Conservation (phyloP, 345 rosid species). For the Moringa oleifera region DNA sequence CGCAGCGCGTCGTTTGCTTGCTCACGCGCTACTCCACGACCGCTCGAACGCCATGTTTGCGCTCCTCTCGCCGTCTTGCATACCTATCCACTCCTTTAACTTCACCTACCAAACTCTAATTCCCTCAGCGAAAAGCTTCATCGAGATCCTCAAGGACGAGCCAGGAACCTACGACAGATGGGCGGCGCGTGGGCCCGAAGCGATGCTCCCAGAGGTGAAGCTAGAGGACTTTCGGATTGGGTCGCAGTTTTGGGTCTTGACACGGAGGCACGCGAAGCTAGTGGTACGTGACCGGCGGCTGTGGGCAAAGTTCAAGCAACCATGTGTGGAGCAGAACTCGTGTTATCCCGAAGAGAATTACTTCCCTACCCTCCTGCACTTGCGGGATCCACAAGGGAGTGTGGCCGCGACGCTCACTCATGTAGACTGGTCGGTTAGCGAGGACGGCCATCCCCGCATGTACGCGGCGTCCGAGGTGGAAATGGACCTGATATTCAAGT, state of each 20-base stretch:
- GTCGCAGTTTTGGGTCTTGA: constrained; percentile 80
- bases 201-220: constrained; percentile 72
- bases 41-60: constrained; percentile 53
- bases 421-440: constrained; percentile 59
- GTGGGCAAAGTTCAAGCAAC: constrained; percentile 57
- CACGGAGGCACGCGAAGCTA: constrained; percentile 61
- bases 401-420: constrained; percentile 69
- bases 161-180: constrained; percentile 51
- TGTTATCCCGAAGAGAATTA: constrained; percentile 77
- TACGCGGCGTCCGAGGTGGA: constrained; percentile 46
- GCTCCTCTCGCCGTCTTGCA: constrained; percentile 62
- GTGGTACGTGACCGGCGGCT: constrained; percentile 50
- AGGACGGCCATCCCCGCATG: constrained; percentile 64
- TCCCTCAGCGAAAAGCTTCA: constrained; percentile 49
- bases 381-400: constrained; percentile 51
- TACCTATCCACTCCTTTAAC: constrained; percentile 60
- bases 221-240: constrained; percentile 69
- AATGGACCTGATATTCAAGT: constrained; percentile 33
- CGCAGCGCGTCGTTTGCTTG: constrained; percentile 64
- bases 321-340: constrained; percentile 43
- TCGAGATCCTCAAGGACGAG: constrained; percentile 60
- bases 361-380: constrained; percentile 66
- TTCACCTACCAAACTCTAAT: constrained; percentile 42
- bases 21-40: constrained; percentile 70
- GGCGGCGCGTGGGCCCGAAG: constrained; percentile 69